Evolutionary conservation across 73 alveolate species (phyloP).

Genomic region (Durusdinium trenchii): DNA sequence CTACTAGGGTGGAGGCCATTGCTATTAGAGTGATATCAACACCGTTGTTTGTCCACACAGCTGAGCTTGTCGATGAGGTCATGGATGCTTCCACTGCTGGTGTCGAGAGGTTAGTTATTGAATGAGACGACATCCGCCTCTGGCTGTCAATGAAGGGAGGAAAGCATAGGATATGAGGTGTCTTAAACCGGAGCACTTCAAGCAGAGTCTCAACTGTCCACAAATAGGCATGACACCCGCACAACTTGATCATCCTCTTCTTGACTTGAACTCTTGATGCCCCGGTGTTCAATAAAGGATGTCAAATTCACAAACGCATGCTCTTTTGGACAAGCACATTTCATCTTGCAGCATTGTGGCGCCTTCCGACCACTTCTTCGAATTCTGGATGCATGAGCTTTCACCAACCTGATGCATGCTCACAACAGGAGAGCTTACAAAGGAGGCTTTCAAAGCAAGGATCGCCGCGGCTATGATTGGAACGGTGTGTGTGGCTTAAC

Average conservation of each 20-base stretch:
- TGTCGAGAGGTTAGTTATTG: conserved; percentile 94
- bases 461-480: no score
- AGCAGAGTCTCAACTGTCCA: not conserved
- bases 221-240: not conserved
- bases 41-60: not conserved
- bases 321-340: not conserved
- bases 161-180: not conserved
- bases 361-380: no score
- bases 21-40: no score
- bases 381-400: conserved; percentile 49
- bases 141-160: not conserved
- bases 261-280: not conserved
- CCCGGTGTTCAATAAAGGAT: not conserved
- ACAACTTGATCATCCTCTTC: not conserved
- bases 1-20: no score
- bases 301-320: not conserved
- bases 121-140: not conserved
- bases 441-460: conserved; percentile 40
- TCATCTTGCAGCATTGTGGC: no score
- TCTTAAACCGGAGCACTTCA: not conserved
- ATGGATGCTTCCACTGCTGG: conserved; percentile 95
- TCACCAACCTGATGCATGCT: conserved; percentile 46
- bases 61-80: conserved; percentile 6
- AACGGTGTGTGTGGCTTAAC: no score
- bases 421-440: not conserved